Evolutionary conservation across 306 rosid species (phyloP).

Genomic region (Corylus avellana): DNA sequence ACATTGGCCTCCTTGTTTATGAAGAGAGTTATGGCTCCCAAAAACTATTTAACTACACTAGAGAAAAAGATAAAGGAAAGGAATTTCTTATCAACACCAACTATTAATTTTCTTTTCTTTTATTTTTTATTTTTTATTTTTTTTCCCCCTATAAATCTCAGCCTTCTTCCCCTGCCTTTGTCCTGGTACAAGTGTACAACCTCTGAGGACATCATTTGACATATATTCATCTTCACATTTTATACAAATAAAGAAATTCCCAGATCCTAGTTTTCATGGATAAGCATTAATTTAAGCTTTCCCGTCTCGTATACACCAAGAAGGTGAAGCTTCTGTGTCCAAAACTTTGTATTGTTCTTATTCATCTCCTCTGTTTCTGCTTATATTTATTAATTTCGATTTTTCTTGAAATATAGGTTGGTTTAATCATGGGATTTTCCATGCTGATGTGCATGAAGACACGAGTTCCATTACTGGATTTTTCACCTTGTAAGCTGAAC

Average conservation of each 20-base stretch:
- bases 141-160: constrained; percentile 9
- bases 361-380: no score
- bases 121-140: no score
- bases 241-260: constrained; percentile 13
- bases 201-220: background rate
- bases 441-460: constrained; percentile 37
- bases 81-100: no score
- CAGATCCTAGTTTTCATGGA: background rate
- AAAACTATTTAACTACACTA: background rate
- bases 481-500: constrained; percentile 43
- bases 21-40: background rate
- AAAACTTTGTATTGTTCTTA: no score
- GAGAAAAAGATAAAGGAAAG: no score
- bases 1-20: no score
- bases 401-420: background rate
- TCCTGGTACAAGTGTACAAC: background rate
- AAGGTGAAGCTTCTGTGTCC: background rate
- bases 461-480: constrained; percentile 37
- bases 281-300: background rate
- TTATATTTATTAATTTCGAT: background rate
- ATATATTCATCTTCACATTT: background rate
- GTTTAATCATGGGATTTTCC: constrained; percentile 32
- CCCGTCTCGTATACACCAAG: constrained; percentile 10
- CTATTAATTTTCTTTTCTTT: no score
- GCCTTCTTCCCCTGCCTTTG: background rate